Evolutionary conservation across 371 early-diverging fungal species (phyloP), one percentile per base, ranked within the genome.

Genomic region (Mucor lusitanicus): DNA sequence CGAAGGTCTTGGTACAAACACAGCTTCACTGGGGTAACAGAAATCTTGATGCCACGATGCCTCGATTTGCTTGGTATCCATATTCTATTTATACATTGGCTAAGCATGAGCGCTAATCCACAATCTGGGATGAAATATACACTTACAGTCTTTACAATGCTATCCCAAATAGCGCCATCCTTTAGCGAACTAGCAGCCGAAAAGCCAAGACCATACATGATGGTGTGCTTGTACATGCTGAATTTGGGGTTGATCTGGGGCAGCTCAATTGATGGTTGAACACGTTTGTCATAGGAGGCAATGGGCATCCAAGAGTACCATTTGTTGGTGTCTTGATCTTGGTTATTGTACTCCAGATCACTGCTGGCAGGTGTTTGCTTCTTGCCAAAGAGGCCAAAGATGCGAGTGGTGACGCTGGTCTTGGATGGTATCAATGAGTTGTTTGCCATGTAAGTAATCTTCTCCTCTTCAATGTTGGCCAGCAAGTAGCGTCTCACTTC

Each of bases 1-100:
- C 7, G 78, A 60, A 23, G 78, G 74, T 40, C 78, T 79, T 27
- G 91, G 90, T 19, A 93, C 81, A 73, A 91, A 91, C 6, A 88
- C 70, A 1, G 91, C 85, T 78, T 91, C 90, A 40, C 91, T 87
- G 27, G 94, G 92, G 59, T 87, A 92, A 71, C 94, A 93, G 55
- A 75, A 67, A 30, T 76, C 74, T 63, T 85, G 77, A 54, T 84
- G 78, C 88, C 88, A 88, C 15, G 76, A 66, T 15, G 71, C 79
- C 2, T 68, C 68, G 25, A 79, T 56, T 7, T 66, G 48, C 4
- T 71, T 75, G 3, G 61, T 71, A n/a, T 74, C 61, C 48, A 79
- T 62, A 64, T 82, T 40, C 63, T 69, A 48, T n/a, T 30, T 58
- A 35, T 32, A 61, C 28, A 48, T 11, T 3, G 23, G 25, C 23